Conservation (phyloP, 2,329 filamentous ascomycete species). For the Colletotrichum melonis region DNA sequence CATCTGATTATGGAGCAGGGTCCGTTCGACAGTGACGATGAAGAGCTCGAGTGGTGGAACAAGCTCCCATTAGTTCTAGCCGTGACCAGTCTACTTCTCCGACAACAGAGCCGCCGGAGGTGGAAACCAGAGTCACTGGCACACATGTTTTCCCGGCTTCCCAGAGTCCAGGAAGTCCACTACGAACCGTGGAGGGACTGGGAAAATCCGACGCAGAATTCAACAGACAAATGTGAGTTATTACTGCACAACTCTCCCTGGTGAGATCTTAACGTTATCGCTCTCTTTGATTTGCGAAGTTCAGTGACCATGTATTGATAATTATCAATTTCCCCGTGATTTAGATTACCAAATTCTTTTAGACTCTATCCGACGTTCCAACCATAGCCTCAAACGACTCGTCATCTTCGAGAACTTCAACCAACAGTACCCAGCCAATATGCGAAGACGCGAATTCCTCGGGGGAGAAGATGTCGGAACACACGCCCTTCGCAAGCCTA, state of each 20-base stretch:
- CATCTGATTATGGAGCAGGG: constrained; percentile 36
- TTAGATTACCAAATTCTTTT: constrained; percentile 10
- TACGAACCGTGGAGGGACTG: constrained; percentile 48
- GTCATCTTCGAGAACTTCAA: constrained; percentile 47
- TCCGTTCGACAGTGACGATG: constrained; percentile 38
- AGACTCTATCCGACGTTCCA: constrained; percentile 14
- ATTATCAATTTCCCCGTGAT: background rate
- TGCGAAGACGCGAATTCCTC: constrained; percentile 27
- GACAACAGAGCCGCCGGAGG: constrained; percentile 45
- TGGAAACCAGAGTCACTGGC: constrained; percentile 43
- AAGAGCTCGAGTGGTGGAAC: constrained; percentile 41
- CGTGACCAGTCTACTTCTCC: constrained; percentile 45
- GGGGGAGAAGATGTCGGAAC: background rate
- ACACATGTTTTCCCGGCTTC: constrained; percentile 44
- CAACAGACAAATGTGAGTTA: constrained; percentile 38
- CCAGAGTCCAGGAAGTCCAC: constrained; percentile 44
- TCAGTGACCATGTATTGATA: too few relatives aligned
- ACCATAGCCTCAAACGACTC: constrained; percentile 37
- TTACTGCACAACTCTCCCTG: constrained; percentile 1
- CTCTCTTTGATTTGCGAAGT: too few relatives aligned
- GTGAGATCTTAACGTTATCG: background rate
- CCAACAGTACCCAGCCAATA: constrained; percentile 42
- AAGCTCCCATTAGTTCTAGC: constrained; percentile 42
- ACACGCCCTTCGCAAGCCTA: constrained; percentile 35
- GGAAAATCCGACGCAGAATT: constrained; percentile 23